Evolutionary conservation across 2,329 filamentous ascomycete species (phyloP).

Genomic region (Aureobasidium leucospermi): DNA sequence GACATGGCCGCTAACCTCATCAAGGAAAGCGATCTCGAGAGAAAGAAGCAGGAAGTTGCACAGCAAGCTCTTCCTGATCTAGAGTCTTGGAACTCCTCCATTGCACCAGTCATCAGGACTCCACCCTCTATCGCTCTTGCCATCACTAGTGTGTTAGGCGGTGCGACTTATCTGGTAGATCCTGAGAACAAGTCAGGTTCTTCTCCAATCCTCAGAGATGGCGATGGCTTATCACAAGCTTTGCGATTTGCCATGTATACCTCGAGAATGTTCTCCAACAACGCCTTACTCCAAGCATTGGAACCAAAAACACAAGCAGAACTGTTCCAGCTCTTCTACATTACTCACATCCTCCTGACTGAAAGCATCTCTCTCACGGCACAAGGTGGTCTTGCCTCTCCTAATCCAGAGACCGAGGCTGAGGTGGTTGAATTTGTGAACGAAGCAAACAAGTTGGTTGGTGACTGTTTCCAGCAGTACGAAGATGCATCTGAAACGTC

Average conservation of each 20-base stretch:
- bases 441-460: conserved; percentile 34
- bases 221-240: conserved; percentile 62
- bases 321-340: conserved; percentile 44
- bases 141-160: conserved; percentile 65
- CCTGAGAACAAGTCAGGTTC: background rate
- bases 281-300: conserved; percentile 28
- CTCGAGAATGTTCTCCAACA: conserved; percentile 47
- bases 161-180: conserved; percentile 58
- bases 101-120: conserved; percentile 49
- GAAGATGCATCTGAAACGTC: conserved; percentile 1
- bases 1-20: conserved; percentile 46
- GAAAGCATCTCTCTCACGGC: conserved; percentile 53
- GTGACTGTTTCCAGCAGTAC: conserved; percentile 12
- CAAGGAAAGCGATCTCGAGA: conserved; percentile 21
- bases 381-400: conserved; percentile 42
- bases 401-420: conserved; percentile 30
- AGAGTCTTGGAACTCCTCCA: conserved; percentile 56
- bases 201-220: conserved; percentile 48
- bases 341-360: conserved; percentile 51
- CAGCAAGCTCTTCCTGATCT: conserved; percentile 24
- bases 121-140: conserved; percentile 58
- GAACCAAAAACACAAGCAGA: conserved; percentile 29
- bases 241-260: conserved; percentile 70
- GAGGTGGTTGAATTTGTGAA: conserved; percentile 46
- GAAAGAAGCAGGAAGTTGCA: conserved; percentile 15